phyloP scores from a whole-genome alignment of 179 eudicot species.

The Corrigiola litoralis region DNA sequence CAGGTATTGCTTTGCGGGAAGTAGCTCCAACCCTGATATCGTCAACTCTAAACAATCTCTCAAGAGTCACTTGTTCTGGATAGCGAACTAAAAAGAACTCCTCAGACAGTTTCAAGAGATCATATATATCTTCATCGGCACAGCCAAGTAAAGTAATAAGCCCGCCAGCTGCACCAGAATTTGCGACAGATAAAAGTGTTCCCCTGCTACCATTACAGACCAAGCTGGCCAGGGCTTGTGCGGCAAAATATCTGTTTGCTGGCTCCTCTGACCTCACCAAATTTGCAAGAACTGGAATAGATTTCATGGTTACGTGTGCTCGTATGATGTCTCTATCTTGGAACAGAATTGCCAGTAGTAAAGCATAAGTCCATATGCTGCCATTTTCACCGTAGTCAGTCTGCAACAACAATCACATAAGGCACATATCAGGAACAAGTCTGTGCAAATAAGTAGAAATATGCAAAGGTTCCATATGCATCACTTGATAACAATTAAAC shows the following conservation, averaged over 20 bases:
- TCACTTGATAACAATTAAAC: too few species aligned
- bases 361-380: slow-evolving; percentile 78
- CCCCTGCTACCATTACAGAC: slow-evolving; percentile 98
- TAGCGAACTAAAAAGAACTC: slow-evolving; percentile 70
- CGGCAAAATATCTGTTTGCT: slow-evolving; percentile 87
- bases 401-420: slow-evolving; percentile 36
- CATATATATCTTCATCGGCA: slow-evolving; percentile 76
- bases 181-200: slow-evolving; percentile 90
- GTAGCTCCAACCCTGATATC: slow-evolving; percentile 94
- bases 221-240: slow-evolving; percentile 89
- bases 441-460: not conserved
- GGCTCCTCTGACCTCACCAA: slow-evolving; percentile 79
- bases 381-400: slow-evolving; percentile 60
- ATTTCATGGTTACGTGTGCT: slow-evolving; percentile 77
- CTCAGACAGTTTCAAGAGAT: slow-evolving; percentile 78
- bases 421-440: slow-evolving; percentile 13
- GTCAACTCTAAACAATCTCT: slow-evolving; percentile 92
- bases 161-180: slow-evolving; percentile 88
- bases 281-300: slow-evolving; percentile 75
- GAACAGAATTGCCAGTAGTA: slow-evolving; percentile 78
- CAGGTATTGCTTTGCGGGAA: slow-evolving; percentile 93
- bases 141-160: slow-evolving; percentile 87
- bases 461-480: too few species aligned
- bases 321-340: slow-evolving; percentile 93
- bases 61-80: slow-evolving; percentile 97